phyloP scores from a whole-genome alignment of 331 rosid species.

The Erythrophleum ivorense region DNA sequence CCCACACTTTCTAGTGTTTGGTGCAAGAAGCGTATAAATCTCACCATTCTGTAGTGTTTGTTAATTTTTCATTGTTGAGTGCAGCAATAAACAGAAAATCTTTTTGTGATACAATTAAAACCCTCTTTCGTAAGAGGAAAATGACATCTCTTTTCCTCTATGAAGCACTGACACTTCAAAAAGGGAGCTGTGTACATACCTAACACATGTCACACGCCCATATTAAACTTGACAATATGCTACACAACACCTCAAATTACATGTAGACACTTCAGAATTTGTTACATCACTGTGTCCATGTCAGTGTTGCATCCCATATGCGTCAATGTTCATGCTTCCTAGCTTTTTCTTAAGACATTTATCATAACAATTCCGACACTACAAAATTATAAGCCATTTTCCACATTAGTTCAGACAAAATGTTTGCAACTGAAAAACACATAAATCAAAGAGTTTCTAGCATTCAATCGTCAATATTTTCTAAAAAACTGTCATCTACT shows the following conservation, averaged over 20 bases:
- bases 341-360: constrained; percentile 4
- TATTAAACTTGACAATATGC: neutral
- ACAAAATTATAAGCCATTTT: neutral
- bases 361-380: neutral
- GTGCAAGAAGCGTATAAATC: constrained; percentile 10
- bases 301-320: neutral
- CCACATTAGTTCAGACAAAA: neutral
- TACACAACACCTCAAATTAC: neutral
- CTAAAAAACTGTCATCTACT: constrained; percentile 1
- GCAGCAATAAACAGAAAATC: neutral
- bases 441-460: neutral
- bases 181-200: neutral
- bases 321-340: neutral
- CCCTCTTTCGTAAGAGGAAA: constrained; percentile 22
- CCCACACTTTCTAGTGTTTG: neutral
- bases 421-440: constrained; percentile 1
- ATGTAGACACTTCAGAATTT: neutral
- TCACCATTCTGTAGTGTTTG: constrained; percentile 16
- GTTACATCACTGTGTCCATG: neutral
- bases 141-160: neutral
- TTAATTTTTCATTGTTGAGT: constrained; percentile 12
- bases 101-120: neutral
- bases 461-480: constrained; percentile 17
- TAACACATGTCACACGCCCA: neutral
- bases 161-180: neutral